Base-by-base conservation (phyloP, 2,329 filamentous ascomycete species). In the Sclerotinia spermophila region DNA sequence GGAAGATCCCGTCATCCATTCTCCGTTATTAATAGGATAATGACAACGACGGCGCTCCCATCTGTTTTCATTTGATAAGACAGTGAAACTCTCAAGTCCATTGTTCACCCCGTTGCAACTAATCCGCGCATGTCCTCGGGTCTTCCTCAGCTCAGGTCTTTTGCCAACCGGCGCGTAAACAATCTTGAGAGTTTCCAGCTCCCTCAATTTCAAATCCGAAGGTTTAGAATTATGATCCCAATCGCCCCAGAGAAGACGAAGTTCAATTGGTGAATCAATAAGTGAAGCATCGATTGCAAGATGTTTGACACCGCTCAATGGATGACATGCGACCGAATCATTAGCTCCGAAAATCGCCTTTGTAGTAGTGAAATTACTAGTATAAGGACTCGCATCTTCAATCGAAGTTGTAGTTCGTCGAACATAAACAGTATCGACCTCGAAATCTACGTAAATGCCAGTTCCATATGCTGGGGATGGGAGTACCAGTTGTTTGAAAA, bases 261-360 rank as follows among this genome's bases (percentile, higher is more conserved):
- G 62, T 42, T 66, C 62, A 17, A 66, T 53, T n/a, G 62, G 62
- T 21, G 62, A 66, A 42, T 53, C 62, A 19, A 66, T 53, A 35
- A 66, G 45, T n/a, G 45, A 66, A 53, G 33, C 30, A 21, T 66
- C 62, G 19, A 66, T 66, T 5, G 62, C 62, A 35, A 66, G 62
- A 30, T 66, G 19, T 10, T 66, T 66, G 45, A 66, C 45, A 27
- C 13, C 19, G 19, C 45, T 53, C 4, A 66, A 48, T 8, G 62
- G 24, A 27, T 66, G 62, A 3, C 27, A 35, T 27, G 27, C 33
- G 21, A 10, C 45, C 51, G 48, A 53, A 27, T 53, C 11, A 35
- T 53, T 66, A 5, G n/a, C 38, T 10, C 62, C 62, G 19, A 66
- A 66, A n/a, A 66, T 66, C n/a, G 62, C 45, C 35, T 66, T 66